These are phyloP conservation scores for Diaporthe australafricana DNA, from an alignment of 2,329 filamentous ascomycete species.

Conservation along the genomic window DNA sequence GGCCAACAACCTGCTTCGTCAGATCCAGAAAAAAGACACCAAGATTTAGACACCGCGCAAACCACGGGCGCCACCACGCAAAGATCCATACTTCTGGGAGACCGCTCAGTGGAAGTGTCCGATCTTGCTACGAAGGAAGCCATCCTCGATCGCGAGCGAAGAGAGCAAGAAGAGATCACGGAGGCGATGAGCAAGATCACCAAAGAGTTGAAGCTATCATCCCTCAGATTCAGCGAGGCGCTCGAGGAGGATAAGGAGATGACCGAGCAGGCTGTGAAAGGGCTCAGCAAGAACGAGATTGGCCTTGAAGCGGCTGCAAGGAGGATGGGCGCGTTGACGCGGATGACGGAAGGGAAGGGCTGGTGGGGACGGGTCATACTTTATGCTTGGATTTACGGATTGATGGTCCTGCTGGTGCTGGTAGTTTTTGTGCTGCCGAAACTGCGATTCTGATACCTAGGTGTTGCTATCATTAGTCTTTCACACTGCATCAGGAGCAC, in stretches of 20 bases:
- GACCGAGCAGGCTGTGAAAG: slow-evolving; percentile 76
- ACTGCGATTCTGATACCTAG: slow-evolving; percentile 76
- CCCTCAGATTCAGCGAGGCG: slow-evolving; percentile 76
- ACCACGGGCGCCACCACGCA: slow-evolving; percentile 38
- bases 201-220: slow-evolving; percentile 79
- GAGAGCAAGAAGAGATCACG: slow-evolving; percentile 86
- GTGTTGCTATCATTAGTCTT: background rate
- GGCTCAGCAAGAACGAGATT: slow-evolving; percentile 80
- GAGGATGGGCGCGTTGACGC: slow-evolving; percentile 80
- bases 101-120: slow-evolving; percentile 38
- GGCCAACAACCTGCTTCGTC: slow-evolving; percentile 31
- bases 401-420: slow-evolving; percentile 83
- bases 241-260: slow-evolving; percentile 80
- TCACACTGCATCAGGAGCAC: background rate
- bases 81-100: slow-evolving; percentile 32
- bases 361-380: slow-evolving; percentile 88
- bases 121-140: slow-evolving; percentile 71
- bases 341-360: slow-evolving; percentile 88
- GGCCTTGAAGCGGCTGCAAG: slow-evolving; percentile 82
- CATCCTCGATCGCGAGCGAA: slow-evolving; percentile 79
- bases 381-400: slow-evolving; percentile 83
- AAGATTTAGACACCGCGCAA: slow-evolving; percentile 31
- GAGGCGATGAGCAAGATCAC: slow-evolving; percentile 86
- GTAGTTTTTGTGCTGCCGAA: slow-evolving; percentile 91
- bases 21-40: slow-evolving; percentile 25